Evolutionary conservation across 1,284 basidiomycete species (phyloP), one percentile per base, ranked within the genome.

Genomic region (Phlebopus sp.): DNA sequence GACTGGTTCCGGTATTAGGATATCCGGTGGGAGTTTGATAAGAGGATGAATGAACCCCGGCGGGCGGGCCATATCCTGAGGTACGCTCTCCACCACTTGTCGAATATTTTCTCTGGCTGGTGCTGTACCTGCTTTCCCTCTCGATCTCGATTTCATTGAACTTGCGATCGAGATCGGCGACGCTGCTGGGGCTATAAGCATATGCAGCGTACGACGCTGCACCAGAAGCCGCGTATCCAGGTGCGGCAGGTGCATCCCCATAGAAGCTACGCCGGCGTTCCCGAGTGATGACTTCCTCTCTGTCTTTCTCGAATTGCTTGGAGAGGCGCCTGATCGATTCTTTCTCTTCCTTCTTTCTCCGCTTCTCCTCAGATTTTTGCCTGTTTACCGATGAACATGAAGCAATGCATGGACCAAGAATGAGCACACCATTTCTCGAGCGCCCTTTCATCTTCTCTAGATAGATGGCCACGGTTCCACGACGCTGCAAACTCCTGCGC

Each of bases 301-400:
- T 64, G 39, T 74, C 70, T 42, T 64, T 69, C 44, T 68, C 70
- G 44, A 66, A 66, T 42, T 73, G 67, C 47, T 81, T 79, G 40
- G 77, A 73, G 46, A 74, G 66, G 23, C 74, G 73, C 57, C 72
- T 81, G 19, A 73, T 66, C 0, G 74, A 69, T 37, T 77, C 74
- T 54, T 78, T 81, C 56, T 83, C 79, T 65, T 82, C 78, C 50
- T 71, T 74, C 59, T 69, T 75, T 58, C 74, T 71, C 47, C 76
- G 73, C 55, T 76, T 76, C 29, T 83, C 78, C 52, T 84, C 81
- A 11, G 77, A 70, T 46, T 69, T 74, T 64, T 78, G 75, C 80
- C 82, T 84, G 53, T 39, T 46, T 29, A 15, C 29, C 34, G 49
- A 56, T 47, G 53, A 54, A 44, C 18, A 38, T 27, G 38, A 31